Base-by-base conservation (phyloP, 345 rosid species). In the Bruguiera parviflora region DNA sequence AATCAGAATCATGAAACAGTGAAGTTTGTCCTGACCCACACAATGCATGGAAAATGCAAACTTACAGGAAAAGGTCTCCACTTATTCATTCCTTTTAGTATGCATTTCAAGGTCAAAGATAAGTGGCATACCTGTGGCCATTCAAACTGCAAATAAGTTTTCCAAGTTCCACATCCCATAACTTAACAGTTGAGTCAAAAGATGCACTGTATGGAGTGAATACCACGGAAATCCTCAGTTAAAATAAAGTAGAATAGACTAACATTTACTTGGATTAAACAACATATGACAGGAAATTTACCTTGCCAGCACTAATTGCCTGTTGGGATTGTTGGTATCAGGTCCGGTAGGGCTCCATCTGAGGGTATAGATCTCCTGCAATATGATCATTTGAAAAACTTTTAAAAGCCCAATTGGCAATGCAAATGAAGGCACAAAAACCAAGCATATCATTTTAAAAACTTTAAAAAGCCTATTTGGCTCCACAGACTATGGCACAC, bases 291-390 rank as follows among this genome's bases (percentile, higher is more conserved):
- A 56, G 29, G 51, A 53, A 58, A 37, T 70, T 61, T 78, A 90
- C 99, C 98, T 92, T 6, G 98, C 99, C 64, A 96, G 88, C 71
- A 89, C 71, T 74, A 92, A 75, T 72, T 75, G 96, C 68, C 89
- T 92, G 80, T 96, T 96, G 72, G 97, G 92, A 85, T 96, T 96
- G 83, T 84, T 96, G 62, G 98, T 96, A 70, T 90, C 94, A 43
- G 82, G 68, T 65, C 98, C 99, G 20, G 98, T 87, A 52, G 99
- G 99, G 71, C 98, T 90, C 99, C 96, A 96, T 80, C 92, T 88
- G 75, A 90, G 85, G 10, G 96, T 87, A 70, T 92, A 95, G 65
- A 90, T 92, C 79, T 92, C 97, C 99, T 95, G 83, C 65, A 78
- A 53, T 63, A 56, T 43, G 27, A 53, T n/a, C 22, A 67, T 27